phyloP scores from a whole-genome alignment of 2,329 filamentous ascomycete genomes.

The Colletotrichum liaoningense region DNA sequence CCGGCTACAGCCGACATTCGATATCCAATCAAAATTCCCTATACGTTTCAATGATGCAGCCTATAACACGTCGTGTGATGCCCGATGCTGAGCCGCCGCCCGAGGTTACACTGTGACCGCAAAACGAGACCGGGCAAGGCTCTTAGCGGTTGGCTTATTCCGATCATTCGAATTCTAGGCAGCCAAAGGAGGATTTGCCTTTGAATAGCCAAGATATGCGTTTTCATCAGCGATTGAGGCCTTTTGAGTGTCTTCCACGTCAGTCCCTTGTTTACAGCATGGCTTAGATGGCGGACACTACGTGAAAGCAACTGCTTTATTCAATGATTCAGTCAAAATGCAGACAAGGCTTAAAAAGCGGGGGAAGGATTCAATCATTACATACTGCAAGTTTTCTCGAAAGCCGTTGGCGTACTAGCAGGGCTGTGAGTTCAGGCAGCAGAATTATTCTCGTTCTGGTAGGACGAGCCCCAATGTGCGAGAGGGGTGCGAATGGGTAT shows the following conservation, averaged over 20 bases:
- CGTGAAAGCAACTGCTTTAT: background rate
- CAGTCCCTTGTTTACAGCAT: background rate
- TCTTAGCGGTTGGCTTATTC: background rate
- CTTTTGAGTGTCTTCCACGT: background rate
- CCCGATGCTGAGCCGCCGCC: background rate
- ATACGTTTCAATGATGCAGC: background rate
- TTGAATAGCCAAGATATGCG: background rate
- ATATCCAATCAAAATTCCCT: background rate
- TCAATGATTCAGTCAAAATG: background rate
- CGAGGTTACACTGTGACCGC: background rate
- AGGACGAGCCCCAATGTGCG: background rate
- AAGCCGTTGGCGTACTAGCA: background rate
- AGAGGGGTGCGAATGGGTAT: background rate
- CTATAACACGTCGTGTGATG: too few species aligned
- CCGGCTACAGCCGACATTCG: background rate
- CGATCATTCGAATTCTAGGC: too few species aligned
- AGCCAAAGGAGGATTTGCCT: background rate
- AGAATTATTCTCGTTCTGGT: background rate
- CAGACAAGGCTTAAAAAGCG: background rate
- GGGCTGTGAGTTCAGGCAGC: background rate
- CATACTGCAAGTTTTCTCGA: background rate
- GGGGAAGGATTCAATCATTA: background rate
- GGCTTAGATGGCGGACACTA: background rate
- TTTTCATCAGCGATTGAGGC: background rate
- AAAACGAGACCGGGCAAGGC: background rate